These are phyloP conservation scores for Candolleomyces eurysporus DNA, from an alignment of 768 basidiomycete species.

Conservation along the genomic window DNA sequence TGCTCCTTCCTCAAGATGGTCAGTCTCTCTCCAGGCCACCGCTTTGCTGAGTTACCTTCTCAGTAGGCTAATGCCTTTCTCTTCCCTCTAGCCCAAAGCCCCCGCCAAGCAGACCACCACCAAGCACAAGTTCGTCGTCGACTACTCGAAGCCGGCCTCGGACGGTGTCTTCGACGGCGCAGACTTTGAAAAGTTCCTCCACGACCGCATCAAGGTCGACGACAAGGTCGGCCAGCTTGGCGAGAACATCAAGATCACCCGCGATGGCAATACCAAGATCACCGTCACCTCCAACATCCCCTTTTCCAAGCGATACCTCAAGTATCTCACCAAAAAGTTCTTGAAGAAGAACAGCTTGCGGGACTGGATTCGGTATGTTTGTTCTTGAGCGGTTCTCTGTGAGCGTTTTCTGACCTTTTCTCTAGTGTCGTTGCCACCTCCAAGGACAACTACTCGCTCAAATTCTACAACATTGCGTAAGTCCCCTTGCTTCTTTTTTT, in stretches of 20 bases:
- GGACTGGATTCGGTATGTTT: slow-evolving; percentile 87
- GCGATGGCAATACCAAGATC: slow-evolving; percentile 83
- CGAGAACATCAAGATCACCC: slow-evolving; percentile 81
- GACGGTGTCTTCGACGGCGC: slow-evolving; percentile 60
- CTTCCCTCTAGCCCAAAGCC: slow-evolving; percentile 52
- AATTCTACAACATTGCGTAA: slow-evolving; percentile 85
- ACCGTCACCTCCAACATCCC: slow-evolving; percentile 83
- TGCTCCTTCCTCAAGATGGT: slow-evolving; percentile 56
- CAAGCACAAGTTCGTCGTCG: slow-evolving; percentile 75
- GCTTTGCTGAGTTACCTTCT: slow-evolving; percentile 92
- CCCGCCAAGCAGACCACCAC: slow-evolving; percentile 49
- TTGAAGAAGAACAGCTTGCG: slow-evolving; percentile 96
- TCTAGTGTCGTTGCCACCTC: slow-evolving; percentile 84
- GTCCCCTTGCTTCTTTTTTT: too few species aligned
- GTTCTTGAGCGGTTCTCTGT: not conserved
- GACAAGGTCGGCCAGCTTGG: slow-evolving; percentile 91
- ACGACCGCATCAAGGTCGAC: slow-evolving; percentile 92
- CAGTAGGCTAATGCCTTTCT: slow-evolving; percentile 75
- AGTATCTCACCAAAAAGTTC: slow-evolving; percentile 99
- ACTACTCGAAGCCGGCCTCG: slow-evolving; percentile 74
- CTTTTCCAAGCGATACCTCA: slow-evolving; percentile 96
- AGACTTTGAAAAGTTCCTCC: slow-evolving; percentile 81
- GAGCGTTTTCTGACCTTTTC: slow-evolving; percentile 9
- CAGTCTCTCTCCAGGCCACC: slow-evolving; percentile 50
- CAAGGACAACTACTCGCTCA: slow-evolving; percentile 92